Conservation (phyloP, 108 stramenopile species). For the Craspedostauros australis region DNA sequence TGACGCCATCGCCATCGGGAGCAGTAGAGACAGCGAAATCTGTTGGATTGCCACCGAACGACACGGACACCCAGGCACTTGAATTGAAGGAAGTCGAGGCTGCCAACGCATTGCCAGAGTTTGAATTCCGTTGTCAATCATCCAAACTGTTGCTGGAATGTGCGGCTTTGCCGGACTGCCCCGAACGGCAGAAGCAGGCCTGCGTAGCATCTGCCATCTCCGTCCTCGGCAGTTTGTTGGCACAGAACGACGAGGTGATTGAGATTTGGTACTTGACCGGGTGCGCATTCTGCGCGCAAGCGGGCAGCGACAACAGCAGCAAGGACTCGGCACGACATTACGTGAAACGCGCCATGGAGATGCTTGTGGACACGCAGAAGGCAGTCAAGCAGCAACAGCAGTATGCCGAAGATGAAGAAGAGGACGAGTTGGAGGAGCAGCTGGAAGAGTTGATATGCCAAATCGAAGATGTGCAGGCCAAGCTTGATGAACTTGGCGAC, state of each 20-base stretch:
- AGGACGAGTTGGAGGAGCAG: conserved; percentile 48
- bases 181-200: conserved; percentile 21
- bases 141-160: conserved; percentile 81
- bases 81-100: conserved; percentile 49
- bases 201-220: conserved; percentile 65
- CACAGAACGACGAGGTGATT: conserved; percentile 86
- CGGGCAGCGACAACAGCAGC: too few relatives aligned
- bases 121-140: conserved; percentile 81
- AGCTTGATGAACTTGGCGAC: conserved; percentile 19
- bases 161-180: conserved; percentile 27
- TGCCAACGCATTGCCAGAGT: conserved; percentile 55
- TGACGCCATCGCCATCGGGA: conserved; percentile 13
- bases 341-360: conserved; percentile 57
- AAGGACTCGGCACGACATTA: conserved; percentile 63
- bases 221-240: conserved; percentile 77
- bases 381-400: conserved; percentile 38
- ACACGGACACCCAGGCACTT: conserved; percentile 14
- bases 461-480: conserved; percentile 33
- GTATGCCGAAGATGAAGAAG: conserved; percentile 38
- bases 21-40: not conserved
- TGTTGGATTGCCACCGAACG: too few relatives aligned
- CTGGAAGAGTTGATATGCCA: conserved; percentile 44
- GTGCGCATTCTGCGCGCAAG: conserved; percentile 60
- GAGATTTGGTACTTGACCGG: conserved; percentile 82
- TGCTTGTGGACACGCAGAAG: conserved; percentile 63